A percentile compares a stretch with the other conserved stretches of the same genome.
Conservation (phyloP, 495 filamentous ascomycete genomes). For the Aspergillus kassunensis region DNA sequence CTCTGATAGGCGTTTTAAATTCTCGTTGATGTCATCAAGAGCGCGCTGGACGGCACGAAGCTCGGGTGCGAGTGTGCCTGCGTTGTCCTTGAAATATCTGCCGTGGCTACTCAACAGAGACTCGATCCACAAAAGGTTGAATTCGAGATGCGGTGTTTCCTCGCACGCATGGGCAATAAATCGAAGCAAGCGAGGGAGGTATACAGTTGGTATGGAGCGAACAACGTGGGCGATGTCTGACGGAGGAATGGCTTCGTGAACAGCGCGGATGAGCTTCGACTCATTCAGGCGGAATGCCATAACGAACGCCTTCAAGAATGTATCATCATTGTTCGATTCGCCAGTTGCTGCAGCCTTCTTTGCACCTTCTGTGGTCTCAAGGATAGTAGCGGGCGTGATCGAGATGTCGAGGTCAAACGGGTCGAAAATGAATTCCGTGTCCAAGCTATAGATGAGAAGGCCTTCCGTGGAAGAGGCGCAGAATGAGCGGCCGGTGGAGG, state of each 20-base stretch:
- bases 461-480: constrained; percentile 95
- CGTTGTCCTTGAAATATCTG: constrained; percentile 73
- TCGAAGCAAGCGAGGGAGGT: constrained; percentile 73
- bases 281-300: constrained; percentile 97
- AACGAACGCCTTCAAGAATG: constrained; percentile 86
- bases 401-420: constrained; percentile 93
- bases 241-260: constrained; percentile 80
- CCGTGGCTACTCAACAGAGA: constrained; percentile 79
- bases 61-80: constrained; percentile 71
- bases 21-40: constrained; percentile 70
- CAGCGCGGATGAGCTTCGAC: constrained; percentile 65
- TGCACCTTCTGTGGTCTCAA: constrained; percentile 61
- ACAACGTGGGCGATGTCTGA: constrained; percentile 75
- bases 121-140: constrained; percentile 89
- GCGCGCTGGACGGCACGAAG: constrained; percentile 73
- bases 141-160: constrained; percentile 86
- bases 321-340: constrained; percentile 50
- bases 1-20: constrained; percentile 71
- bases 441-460: constrained; percentile 84
- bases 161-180: constrained; percentile 87
- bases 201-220: constrained; percentile 75
- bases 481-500: constrained; percentile 82
- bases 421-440: constrained; percentile 75
- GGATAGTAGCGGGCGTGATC: constrained; percentile 78
- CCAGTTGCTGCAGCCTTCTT: constrained; percentile 28